Percentiles rank a stretch among this genome's conserved stretches.
These are phyloP conservation scores for Pleurotus cornucopiae DNA, from an alignment of 768 basidiomycete species.

Conservation along the genomic window DNA sequence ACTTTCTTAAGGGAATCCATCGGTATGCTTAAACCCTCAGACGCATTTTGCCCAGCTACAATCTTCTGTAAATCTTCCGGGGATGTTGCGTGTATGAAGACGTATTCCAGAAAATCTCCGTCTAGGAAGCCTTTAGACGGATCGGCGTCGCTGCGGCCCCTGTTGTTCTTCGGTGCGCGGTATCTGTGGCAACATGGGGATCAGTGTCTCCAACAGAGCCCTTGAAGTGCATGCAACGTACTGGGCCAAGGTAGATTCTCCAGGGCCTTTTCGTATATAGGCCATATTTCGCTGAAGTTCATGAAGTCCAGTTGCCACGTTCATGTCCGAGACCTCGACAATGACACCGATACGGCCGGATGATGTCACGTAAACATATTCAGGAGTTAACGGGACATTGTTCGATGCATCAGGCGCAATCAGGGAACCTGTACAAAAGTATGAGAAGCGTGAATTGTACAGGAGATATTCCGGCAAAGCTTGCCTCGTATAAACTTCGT, in stretches of 20 bases:
- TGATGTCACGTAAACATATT: slow-evolving; percentile 72
- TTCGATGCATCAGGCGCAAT: slow-evolving; percentile 38
- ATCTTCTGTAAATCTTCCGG: slow-evolving; percentile 45
- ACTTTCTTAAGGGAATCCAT: slow-evolving; percentile 38
- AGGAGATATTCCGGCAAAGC: slow-evolving; percentile 6
- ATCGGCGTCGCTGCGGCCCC: slow-evolving; percentile 57
- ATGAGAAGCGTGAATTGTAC: neutral
- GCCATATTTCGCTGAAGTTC: slow-evolving; percentile 75
- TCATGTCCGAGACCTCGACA: slow-evolving; percentile 49
- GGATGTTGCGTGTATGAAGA: slow-evolving; percentile 40
- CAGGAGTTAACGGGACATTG: slow-evolving; percentile 41
- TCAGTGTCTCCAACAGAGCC: neutral
- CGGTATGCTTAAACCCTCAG: slow-evolving; percentile 50
- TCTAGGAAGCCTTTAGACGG: slow-evolving; percentile 77
- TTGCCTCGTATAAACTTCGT: slow-evolving; percentile 71
- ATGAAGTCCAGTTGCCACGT: slow-evolving; percentile 54
- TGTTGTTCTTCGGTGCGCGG: slow-evolving; percentile 59
- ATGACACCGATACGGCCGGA: slow-evolving; percentile 78
- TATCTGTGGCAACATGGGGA: slow-evolving; percentile 38
- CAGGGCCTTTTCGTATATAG: slow-evolving; percentile 43
- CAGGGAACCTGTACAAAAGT: slow-evolving; percentile 46
- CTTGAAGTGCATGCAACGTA: slow-evolving; percentile 23
- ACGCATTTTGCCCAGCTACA: slow-evolving; percentile 51
- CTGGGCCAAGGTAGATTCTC: slow-evolving; percentile 59
- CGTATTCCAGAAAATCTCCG: slow-evolving; percentile 78